Conservation (phyloP, 2,329 filamentous ascomycete species). For the Botrytis byssoidea region DNA sequence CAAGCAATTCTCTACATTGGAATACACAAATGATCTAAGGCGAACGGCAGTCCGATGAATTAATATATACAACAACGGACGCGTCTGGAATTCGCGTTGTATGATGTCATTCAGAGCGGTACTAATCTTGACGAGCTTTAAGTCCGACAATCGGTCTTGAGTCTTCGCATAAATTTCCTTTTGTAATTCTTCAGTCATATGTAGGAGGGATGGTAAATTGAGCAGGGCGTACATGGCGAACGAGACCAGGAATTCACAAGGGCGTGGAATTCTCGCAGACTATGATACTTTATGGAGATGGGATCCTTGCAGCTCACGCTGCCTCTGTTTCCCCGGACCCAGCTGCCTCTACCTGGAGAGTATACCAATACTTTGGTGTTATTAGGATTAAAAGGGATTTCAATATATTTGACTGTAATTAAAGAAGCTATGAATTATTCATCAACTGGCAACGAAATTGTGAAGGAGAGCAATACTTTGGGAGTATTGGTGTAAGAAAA, state of each 20-base stretch:
- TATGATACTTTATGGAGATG: background rate
- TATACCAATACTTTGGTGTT: slow-evolving; percentile 10
- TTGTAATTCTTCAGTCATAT: background rate
- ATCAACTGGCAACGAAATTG: background rate
- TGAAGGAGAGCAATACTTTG: background rate
- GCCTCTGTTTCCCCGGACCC: background rate
- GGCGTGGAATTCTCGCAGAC: slow-evolving; percentile 1
- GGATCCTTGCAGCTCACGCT: background rate
- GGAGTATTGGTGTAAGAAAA: too few relatives aligned
- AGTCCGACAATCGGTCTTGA: background rate
- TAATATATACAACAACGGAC: background rate
- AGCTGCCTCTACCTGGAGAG: background rate
- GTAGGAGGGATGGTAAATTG: slow-evolving; percentile 20
- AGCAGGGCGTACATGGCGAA: slow-evolving; percentile 29
- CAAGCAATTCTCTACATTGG: background rate
- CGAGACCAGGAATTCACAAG: background rate
- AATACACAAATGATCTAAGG: background rate
- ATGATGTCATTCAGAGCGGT: background rate
- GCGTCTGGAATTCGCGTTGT: background rate
- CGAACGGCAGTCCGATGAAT: background rate
- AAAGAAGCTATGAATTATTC: background rate
- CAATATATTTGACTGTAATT: background rate
- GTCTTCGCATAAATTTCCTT: slow-evolving; percentile 3
- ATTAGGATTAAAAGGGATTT: slow-evolving; percentile 3
- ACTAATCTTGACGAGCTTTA: background rate